phyloP scores from a whole-genome alignment of 768 basidiomycete genomes.

The Tylopilus vinaceipallidus region DNA sequence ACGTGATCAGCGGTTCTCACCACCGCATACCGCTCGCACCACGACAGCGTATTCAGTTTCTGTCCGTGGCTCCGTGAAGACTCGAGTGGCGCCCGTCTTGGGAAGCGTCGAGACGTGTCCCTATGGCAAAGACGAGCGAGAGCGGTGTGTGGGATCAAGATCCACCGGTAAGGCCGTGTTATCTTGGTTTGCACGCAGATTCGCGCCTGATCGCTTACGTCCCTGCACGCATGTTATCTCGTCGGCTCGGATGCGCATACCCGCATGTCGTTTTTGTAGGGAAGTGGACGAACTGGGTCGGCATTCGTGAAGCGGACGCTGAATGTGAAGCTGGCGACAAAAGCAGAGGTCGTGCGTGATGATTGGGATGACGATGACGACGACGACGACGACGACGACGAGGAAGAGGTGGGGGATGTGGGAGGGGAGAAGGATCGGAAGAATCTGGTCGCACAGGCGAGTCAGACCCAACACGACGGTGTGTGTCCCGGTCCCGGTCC shows the following conservation, averaged over 20 bases:
- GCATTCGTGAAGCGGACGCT: slow-evolving; percentile 1
- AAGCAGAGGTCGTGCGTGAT: slow-evolving; percentile 34
- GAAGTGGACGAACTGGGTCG: neutral
- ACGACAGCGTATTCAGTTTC: neutral
- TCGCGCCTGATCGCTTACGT: slow-evolving; percentile 16
- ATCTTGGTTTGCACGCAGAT: neutral
- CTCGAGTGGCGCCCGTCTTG: neutral
- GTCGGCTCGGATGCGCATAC: neutral
- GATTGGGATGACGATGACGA: slow-evolving; percentile 63
- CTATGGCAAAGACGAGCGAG: slow-evolving; percentile 15
- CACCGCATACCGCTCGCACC: neutral
- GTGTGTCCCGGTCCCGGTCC: neutral
- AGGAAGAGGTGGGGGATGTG: neutral
- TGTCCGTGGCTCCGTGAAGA: neutral
- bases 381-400: slow-evolving; percentile 17
- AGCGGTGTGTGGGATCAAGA: slow-evolving; percentile 20
- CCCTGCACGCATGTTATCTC: neutral
- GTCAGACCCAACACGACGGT: neutral
- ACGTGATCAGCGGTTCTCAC: neutral
- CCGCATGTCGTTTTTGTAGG: slow-evolving; percentile 2
- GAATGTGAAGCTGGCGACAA: neutral
- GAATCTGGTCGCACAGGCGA: neutral
- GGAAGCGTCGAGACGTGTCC: neutral
- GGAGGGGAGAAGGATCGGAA: too few species aligned
- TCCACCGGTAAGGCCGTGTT: slow-evolving; percentile 9